phyloP scores from a whole-genome alignment of 441 rosid species.

The Mallotus japonicus region DNA sequence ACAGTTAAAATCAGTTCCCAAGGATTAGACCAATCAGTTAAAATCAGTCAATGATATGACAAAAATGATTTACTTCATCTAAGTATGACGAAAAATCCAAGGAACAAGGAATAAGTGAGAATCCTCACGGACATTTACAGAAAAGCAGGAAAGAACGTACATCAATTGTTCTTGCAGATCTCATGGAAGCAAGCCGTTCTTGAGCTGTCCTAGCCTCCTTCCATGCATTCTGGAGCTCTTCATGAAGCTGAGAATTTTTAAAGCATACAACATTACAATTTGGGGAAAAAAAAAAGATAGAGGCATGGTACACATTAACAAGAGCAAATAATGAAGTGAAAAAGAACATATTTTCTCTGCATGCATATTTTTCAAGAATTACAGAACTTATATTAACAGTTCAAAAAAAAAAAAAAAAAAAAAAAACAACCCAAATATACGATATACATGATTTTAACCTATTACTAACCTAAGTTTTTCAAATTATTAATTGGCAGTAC shows the following conservation, averaged over 20 bases:
- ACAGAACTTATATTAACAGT: no score
- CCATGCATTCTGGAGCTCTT: constrained; percentile 62
- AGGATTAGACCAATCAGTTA: constrained; percentile 14
- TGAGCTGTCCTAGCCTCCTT: constrained; percentile 58
- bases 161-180: constrained; percentile 37
- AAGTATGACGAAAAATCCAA: constrained; percentile 11
- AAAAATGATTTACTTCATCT: constrained; percentile 11
- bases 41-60: no score
- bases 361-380: neutral
- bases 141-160: constrained; percentile 39
- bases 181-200: constrained; percentile 51
- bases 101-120: constrained; percentile 15
- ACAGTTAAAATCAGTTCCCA: constrained; percentile 28
- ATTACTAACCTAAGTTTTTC: neutral
- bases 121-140: constrained; percentile 19
- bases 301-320: constrained; percentile 11
- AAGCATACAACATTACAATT: neutral
- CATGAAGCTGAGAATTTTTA: constrained; percentile 46
- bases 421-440: neutral
- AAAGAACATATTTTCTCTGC: neutral
- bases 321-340: constrained; percentile 19
- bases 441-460: neutral
- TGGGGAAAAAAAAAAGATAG: neutral
- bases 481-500: neutral
- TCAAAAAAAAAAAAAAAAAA: no score